Evolutionary conservation across 768 basidiomycete species (phyloP), one percentile per base, ranked within the genome.

Genomic region (Pluteus cervinus): DNA sequence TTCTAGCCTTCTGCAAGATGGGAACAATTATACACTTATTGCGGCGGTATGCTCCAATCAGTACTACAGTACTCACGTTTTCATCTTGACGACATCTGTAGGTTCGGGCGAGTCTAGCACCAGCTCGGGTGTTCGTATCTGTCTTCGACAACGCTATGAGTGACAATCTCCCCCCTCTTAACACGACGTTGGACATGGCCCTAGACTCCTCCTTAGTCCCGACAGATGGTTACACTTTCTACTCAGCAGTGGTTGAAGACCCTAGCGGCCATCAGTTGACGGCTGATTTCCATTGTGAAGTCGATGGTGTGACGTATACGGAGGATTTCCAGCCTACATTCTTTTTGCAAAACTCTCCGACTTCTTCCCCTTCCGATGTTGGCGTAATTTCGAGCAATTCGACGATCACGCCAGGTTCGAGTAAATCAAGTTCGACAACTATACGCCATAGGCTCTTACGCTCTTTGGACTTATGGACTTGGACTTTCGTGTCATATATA

Each of bases 211-310:
- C 51, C 24, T n/a, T n/a, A n/a, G 38, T 49, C 12, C 42, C 58
- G 7, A 44, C 33, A 3, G 31, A 50, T 16, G 61, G 60, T 33
- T 63, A 63, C 43, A 50, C 46, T 21, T 54, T 60, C 42, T 63
- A 61, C 33, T 41, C 49, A 8, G 56, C 42, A 26, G 36, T 40
- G 10, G 39, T 60, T 11, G 33, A 49, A 14, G 55, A 56, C 26
- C 32, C 43, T 14, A n/a, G n/a, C n/a, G 58, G 56, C 10, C 50
- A 49, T 33, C 55, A 60, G 38, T 39, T 61, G 7, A 56, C 55
- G 11, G 39, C 58, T 18, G 61, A 63, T 42, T 42, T 63, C 24
- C 41, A 54, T 30, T 49, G 50, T 22, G 37, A 49, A 24, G 41
- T 45, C 15, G 44, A 56, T 32, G 60, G 58, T 29, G 56, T 34